These are phyloP conservation scores for Fusarium papillatum DNA, from an alignment of 2,329 filamentous ascomycete species.

Conservation along the genomic window DNA sequence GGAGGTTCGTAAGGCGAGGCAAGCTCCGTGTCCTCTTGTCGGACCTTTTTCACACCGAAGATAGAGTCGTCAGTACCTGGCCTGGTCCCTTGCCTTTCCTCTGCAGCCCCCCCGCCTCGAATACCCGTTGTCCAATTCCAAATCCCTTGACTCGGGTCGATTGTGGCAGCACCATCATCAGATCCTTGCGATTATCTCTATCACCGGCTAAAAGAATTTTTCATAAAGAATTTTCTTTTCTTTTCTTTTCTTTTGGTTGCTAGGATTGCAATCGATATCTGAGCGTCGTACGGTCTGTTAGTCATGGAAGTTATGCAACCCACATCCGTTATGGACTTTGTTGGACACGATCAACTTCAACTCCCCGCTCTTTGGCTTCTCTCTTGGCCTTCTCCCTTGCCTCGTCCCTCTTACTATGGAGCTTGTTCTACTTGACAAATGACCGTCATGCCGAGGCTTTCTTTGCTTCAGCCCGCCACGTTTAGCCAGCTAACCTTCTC, in stretches of 20 bases:
- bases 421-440: neutral
- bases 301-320: constrained; percentile 2
- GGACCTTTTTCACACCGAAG: constrained; percentile 4
- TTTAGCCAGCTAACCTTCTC: neutral
- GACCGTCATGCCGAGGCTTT: neutral
- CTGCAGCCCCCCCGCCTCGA: constrained; percentile 22
- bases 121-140: constrained; percentile 19
- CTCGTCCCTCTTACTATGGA: neutral
- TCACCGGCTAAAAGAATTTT: constrained; percentile 9
- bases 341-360: neutral
- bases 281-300: constrained; percentile 1
- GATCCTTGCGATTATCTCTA: constrained; percentile 11
- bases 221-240: neutral
- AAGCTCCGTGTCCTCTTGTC: constrained; percentile 4
- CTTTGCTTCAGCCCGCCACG: neutral
- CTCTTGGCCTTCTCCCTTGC: neutral
- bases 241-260: neutral
- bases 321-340: neutral
- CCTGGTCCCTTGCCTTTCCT: neutral
- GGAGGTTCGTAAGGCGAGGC: neutral
- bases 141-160: constrained; percentile 8
- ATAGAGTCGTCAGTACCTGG: constrained; percentile 1
- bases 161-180: constrained; percentile 27
- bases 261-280: constrained; percentile 8
- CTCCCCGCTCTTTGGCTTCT: neutral